Percentiles rank a stretch among this genome's conserved stretches.
phyloP scores from a whole-genome alignment of 345 rosid genomes.

The Balakata baccata region DNA sequence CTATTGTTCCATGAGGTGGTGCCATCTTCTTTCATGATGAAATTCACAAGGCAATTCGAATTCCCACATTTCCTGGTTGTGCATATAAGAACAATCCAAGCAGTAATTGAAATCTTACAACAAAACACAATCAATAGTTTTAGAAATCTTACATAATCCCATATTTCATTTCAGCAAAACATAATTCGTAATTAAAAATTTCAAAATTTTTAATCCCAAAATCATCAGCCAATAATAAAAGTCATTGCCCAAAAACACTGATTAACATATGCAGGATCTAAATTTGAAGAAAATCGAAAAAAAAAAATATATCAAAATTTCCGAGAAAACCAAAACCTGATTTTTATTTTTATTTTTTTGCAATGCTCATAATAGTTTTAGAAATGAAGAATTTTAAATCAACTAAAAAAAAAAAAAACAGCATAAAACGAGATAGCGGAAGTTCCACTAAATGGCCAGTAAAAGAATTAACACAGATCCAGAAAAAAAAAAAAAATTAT shows the following conservation, averaged over 20 bases:
- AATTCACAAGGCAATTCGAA: too few species aligned
- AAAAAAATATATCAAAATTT: not conserved
- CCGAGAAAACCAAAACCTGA: not conserved
- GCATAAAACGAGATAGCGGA: not conserved
- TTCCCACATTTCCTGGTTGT: too few species aligned
- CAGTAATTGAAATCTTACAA: too few species aligned
- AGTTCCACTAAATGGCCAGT: not conserved
- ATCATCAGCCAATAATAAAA: not conserved
- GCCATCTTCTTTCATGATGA: too few species aligned
- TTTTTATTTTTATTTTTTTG: too few species aligned
- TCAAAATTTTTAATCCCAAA: not conserved
- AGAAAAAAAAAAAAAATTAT: not conserved
- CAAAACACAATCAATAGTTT: too few species aligned
- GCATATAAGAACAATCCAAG: too few species aligned
- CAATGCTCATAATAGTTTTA: not conserved
- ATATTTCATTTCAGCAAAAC: not conserved
- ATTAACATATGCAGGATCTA: not conserved
- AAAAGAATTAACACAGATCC: not conserved
- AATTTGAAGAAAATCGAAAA: not conserved
- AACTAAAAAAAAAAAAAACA: not conserved
- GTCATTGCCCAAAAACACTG: not conserved
- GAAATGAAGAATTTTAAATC: not conserved
- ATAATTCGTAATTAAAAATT: not conserved
- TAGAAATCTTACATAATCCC: too few species aligned
- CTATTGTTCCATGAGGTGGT: too few species aligned